A percentile compares a stretch with the other conserved stretches of the same genome.
Evolutionary conservation across 1,284 basidiomycete species (phyloP).

Genomic region (Porodaedalea pini): DNA sequence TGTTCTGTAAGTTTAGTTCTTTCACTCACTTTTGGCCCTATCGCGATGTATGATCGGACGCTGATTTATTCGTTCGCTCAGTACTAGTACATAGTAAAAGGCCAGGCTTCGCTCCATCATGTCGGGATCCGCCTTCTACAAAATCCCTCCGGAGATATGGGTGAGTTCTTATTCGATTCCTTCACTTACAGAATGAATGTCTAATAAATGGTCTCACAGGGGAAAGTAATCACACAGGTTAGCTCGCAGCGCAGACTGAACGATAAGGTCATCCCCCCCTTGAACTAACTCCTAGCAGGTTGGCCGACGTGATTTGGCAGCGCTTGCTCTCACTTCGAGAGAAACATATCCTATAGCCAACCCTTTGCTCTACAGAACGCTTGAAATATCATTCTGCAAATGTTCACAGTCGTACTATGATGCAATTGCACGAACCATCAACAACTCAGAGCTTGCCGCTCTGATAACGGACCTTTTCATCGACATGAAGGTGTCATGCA

Average conservation of each 20-base stretch:
- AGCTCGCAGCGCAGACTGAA: too few species aligned
- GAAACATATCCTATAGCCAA: constrained; percentile 9
- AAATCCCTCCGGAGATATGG: constrained; percentile 18
- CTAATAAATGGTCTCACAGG: too few species aligned
- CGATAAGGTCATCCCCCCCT: too few species aligned
- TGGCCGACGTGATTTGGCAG: constrained; percentile 10
- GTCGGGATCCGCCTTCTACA: constrained; percentile 3
- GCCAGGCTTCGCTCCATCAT: neutral
- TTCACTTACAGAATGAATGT: too few species aligned
- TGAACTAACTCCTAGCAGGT: neutral
- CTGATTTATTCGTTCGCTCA: too few species aligned
- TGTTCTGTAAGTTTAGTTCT: too few species aligned
- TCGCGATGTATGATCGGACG: too few species aligned
- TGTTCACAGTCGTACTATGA: constrained; percentile 19
- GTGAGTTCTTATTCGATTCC: neutral
- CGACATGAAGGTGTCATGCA: constrained; percentile 16
- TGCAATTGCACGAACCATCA: constrained; percentile 8
- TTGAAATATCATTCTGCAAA: constrained; percentile 19
- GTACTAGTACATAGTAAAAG: too few species aligned
- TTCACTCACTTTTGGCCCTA: too few species aligned
- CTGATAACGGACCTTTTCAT: constrained; percentile 7
- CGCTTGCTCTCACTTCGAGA: constrained; percentile 10
- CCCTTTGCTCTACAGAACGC: constrained; percentile 5
- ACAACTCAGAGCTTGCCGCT: constrained; percentile 10
- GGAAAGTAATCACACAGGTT: too few species aligned